These are phyloP conservation scores for Trypanosoma vivax DNA, from an alignment of 208 protist species.

Conservation along the genomic window DNA sequence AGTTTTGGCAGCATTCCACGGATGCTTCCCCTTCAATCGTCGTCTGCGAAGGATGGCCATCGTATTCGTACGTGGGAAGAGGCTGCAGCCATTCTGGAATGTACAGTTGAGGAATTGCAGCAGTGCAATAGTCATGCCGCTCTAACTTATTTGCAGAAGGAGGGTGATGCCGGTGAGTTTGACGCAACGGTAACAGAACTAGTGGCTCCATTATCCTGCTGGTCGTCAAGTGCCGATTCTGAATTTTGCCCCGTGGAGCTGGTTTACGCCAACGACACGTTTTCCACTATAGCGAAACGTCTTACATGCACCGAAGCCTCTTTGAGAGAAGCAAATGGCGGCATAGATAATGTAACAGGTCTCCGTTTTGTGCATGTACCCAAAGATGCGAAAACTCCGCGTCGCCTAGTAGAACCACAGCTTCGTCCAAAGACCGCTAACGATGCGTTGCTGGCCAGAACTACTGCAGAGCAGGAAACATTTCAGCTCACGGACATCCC, in stretches of 20 bases:
- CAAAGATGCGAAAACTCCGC: slow-evolving; percentile 24
- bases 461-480: slow-evolving; percentile 43
- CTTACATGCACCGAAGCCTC: slow-evolving; percentile 45
- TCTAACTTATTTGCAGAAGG: slow-evolving; percentile 35
- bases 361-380: slow-evolving; percentile 41
- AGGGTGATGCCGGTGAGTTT: slow-evolving; percentile 37
- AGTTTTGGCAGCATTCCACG: slow-evolving; percentile 45
- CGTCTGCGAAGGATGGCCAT: slow-evolving; percentile 2
- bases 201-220: slow-evolving; percentile 50
- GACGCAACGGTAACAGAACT: slow-evolving; percentile 49
- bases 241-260: slow-evolving; percentile 53
- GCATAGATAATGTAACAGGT: slow-evolving; percentile 10
- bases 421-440: slow-evolving; percentile 57
- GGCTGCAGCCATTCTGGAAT: slow-evolving; percentile 62
- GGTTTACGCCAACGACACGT: slow-evolving; percentile 55
- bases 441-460: slow-evolving; percentile 53
- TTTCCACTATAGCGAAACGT: slow-evolving; percentile 38
- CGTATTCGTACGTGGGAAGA: slow-evolving; percentile 47
- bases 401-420: slow-evolving; percentile 64
- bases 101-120: slow-evolving; percentile 81
- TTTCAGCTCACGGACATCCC: slow-evolving; percentile 35
- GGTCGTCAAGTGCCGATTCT: slow-evolving; percentile 18
- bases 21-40: slow-evolving; percentile 32
- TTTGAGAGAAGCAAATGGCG: slow-evolving; percentile 40
- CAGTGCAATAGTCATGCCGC: slow-evolving; percentile 60